A percentile compares a stretch with the other conserved stretches of the same genome.
Evolutionary conservation across 257 asterid species (phyloP).

Genomic region (Fraxinus anomala): DNA sequence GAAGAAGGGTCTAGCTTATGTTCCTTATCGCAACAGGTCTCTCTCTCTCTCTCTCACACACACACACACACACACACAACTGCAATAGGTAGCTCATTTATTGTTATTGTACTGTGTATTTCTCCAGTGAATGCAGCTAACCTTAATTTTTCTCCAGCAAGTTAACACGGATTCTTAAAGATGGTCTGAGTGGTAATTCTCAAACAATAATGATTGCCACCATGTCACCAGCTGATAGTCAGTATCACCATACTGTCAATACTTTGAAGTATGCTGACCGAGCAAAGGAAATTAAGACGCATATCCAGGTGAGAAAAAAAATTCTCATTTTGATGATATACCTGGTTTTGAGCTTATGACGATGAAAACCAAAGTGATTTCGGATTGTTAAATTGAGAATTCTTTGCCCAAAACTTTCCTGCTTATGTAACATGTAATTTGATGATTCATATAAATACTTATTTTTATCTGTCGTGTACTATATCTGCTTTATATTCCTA

Average conservation of each 20-base stretch:
- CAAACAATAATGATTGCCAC: constrained; percentile 94
- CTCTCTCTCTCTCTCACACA: not conserved
- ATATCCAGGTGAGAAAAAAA: constrained; percentile 71
- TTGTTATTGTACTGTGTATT: constrained; percentile 17
- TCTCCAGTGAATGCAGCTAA: constrained; percentile 33
- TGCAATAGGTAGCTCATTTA: constrained; percentile 38
- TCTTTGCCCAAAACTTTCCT: not conserved
- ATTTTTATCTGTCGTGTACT: not conserved
- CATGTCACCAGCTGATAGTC: constrained; percentile 82
- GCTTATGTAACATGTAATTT: not conserved
- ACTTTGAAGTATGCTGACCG: constrained; percentile 93
- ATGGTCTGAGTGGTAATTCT: constrained; percentile 97
- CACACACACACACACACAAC: not conserved
- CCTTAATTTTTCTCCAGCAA: constrained; percentile 56
- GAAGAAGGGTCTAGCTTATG: constrained; percentile 97
- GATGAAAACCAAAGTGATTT: constrained; percentile 11
- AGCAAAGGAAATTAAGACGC: constrained; percentile 95
- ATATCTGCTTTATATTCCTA: not conserved
- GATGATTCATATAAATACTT: not conserved
- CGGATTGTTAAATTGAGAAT: not conserved
- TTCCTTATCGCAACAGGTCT: constrained; percentile 94
- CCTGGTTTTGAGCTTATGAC: constrained; percentile 26
- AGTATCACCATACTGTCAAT: constrained; percentile 93
- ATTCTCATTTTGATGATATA: constrained; percentile 16
- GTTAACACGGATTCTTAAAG: constrained; percentile 95